Base-by-base conservation (phyloP, 768 basidiomycete species). In the Tylopilus plumbeoviolaceoides region DNA sequence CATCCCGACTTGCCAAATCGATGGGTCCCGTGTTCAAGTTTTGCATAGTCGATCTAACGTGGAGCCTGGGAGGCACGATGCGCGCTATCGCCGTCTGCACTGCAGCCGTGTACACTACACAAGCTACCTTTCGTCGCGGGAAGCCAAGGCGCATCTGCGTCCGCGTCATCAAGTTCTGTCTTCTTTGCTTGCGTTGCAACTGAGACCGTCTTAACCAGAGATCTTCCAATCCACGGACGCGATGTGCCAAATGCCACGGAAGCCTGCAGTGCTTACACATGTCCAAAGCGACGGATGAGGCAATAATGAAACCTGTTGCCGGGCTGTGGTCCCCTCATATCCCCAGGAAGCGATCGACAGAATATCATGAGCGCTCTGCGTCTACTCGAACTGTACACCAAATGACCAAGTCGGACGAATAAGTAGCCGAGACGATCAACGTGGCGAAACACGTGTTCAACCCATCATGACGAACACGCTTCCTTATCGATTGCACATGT, bases 261-360 rank as follows among this genome's bases (percentile, higher is more conserved):
- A 66, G 54, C 65, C 2, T 36, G n/a, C n/a, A n/a, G n/a, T n/a
- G 35, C 11, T 14, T 15, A 33, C 14, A 36, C 35, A 36, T n/a
- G 17, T 23, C 23, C 23, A 17, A 36, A 36, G 4, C 67, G 56
- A 59, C n/a, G 59, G 44, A 17, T 53, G 59, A 66, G 62, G 59
- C 68, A 70, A 56, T 57, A 50, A 50, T 68, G 65, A 58, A 70
- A 71, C 58, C 63, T 51, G 60, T 63, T 36, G 15, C 45, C 36
- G 55, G 31, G 41, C 45, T 39, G 41, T 48, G 30, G 44, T 30
- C 30, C 51, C 53, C 58, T 53, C 50, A 47, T 63, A 54, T 60
- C 61, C 58, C 58, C 50, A 25, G 55, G 47, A 46, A 56, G 53
- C 54, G 56, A 60, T 66, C 63, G 56, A 61, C 56, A 54, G 40